Base-by-base conservation (phyloP, 169 alveolate genomes). In the Fabrea salina region DNA sequence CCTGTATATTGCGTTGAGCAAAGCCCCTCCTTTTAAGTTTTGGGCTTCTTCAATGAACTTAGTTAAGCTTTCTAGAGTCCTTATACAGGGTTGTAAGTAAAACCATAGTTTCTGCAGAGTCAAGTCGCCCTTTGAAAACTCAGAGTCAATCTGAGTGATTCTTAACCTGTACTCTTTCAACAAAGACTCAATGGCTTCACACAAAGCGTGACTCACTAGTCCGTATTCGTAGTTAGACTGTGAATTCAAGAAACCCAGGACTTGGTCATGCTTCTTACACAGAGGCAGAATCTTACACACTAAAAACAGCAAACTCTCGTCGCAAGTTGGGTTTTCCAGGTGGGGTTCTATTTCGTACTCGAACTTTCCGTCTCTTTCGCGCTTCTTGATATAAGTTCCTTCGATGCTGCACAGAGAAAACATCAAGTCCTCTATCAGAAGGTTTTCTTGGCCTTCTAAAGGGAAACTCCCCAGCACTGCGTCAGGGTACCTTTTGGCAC, bases 21-120 rank as follows among this genome's bases (percentile, higher is more conserved):
- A 71, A 7, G 92, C 90, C 6, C 96, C 94, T 2, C 96, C 96
- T 67, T 85, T 92, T 33, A 82, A 44, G 75, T 84, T 84, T 1
- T 76, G 70, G 27, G 93, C 86, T 61, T 88, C 89, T 40, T 56
- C 41, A 19, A 86, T 68, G 47, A 89, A 80, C 43, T 87, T 82
- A 67, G 85, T 82, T 25, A 92, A 78, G 68, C 85, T 81, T 56
- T 92, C 93, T 59, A 92, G 75, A 66, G 89, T 85, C 77, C 93
- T 87, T 33, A 92, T 37, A 39, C 92, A 83, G 32, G 90, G 93
- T 57, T 92, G 88, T 35, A 90, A 70, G 30, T 87, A 85, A 84
- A 86, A 87, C 96, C 96, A 92, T 47, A 89, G 71, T 80, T 92
- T 88, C 72, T 89, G 88, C 30, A 92, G 71, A 50, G 93, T 87